Evolutionary conservation across 805 yeast species (phyloP).

Genomic region (Starmerella tilneyi): DNA sequence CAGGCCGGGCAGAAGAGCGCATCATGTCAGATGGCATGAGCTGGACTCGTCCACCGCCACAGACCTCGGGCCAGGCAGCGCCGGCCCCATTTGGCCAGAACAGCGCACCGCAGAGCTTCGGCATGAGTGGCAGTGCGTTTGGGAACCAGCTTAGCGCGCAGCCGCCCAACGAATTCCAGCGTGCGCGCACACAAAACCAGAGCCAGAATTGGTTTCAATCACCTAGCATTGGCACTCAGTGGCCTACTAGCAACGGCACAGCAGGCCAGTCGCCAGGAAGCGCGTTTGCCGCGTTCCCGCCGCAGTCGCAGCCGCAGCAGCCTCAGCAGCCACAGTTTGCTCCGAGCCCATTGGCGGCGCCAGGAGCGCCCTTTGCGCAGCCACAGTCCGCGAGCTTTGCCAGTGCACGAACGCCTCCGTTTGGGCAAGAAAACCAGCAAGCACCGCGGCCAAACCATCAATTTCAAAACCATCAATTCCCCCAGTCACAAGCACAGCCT

Average conservation of each 20-base stretch:
- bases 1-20: constrained; percentile 2
- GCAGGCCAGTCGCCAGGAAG: neutral
- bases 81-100: too few species aligned
- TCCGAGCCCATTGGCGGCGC: neutral
- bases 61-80: neutral
- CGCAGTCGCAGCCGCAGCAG: neutral
- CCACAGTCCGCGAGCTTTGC: neutral
- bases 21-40: constrained; percentile 1
- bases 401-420: neutral
- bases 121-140: too few species aligned
- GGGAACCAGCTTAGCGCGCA: too few species aligned
- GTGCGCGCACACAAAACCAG: neutral
- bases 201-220: neutral
- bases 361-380: neutral
- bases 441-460: neutral
- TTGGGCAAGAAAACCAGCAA: too few species aligned
- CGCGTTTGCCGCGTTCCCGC: neutral
- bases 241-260: neutral
- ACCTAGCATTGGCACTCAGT: too few species aligned
- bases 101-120: too few species aligned
- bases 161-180: neutral
- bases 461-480: too few species aligned
- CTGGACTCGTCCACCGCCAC: neutral
- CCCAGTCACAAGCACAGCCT: neutral
- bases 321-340: neutral